Conservation (phyloP, 169 alveolate genomes). For the Pseudocohnilembus persalinus region DNA sequence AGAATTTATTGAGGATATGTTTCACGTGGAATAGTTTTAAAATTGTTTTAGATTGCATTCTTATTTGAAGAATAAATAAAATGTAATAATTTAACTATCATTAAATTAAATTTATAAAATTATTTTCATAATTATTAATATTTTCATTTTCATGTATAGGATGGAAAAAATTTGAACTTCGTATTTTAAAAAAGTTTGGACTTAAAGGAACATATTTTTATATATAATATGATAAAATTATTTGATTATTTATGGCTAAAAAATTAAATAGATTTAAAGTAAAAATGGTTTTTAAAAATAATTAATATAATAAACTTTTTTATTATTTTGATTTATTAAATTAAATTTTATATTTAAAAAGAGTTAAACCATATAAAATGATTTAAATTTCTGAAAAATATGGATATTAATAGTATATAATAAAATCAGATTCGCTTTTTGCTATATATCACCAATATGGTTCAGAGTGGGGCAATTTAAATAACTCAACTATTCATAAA, state of each 20-base stretch:
- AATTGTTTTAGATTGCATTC: not conserved
- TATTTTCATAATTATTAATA: too few species aligned
- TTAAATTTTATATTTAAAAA: too few species aligned
- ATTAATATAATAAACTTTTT: too few species aligned
- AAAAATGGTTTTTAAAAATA: too few species aligned
- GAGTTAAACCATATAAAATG: not conserved
- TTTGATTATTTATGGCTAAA: not conserved
- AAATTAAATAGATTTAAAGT: not conserved
- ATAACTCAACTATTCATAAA: not conserved
- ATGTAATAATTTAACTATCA: not conserved
- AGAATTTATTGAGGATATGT: not conserved
- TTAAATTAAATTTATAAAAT: too few species aligned
- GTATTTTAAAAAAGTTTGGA: not conserved
- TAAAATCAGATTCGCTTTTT: not conserved
- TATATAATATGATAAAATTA: too few species aligned
- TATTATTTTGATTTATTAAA: too few species aligned
- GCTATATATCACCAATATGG: not conserved
- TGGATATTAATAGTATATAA: not conserved
- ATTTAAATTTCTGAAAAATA: not conserved
- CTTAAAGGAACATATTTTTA: not conserved
- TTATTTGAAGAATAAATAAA: not conserved
- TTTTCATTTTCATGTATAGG: not conserved
- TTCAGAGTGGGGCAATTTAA: not conserved
- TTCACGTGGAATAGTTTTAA: too few species aligned
- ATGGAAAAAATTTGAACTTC: not conserved